Evolutionary conservation across 805 yeast genomes (phyloP).

Genomic region (Scheffersomyces ergatensis): DNA sequence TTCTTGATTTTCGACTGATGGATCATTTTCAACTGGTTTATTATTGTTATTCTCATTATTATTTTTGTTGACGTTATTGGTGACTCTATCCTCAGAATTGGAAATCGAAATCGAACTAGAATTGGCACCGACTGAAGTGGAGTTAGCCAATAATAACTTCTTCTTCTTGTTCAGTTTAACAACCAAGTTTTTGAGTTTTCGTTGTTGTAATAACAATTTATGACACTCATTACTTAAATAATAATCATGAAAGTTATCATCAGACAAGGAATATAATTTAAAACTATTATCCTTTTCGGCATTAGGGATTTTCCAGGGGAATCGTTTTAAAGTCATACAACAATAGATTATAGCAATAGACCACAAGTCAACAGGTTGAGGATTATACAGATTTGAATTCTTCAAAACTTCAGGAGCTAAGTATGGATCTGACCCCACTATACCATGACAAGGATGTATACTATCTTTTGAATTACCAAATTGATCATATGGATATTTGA

Average conservation of each 20-base stretch:
- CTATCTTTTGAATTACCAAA: slow-evolving; percentile 41
- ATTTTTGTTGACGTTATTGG: neutral
- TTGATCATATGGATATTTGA: slow-evolving; percentile 75
- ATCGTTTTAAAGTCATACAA: slow-evolving; percentile 87
- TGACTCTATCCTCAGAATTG: neutral
- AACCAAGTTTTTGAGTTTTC: slow-evolving; percentile 50
- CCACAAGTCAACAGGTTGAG: slow-evolving; percentile 94
- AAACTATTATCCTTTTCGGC: slow-evolving; percentile 72
- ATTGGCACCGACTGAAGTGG: neutral
- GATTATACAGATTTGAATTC: slow-evolving; percentile 62
- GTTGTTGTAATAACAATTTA: slow-evolving; percentile 56
- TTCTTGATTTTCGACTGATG: slow-evolving; percentile 3
- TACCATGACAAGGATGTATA: slow-evolving; percentile 76
- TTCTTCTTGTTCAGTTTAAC: slow-evolving; percentile 42
- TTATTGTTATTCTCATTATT: neutral
- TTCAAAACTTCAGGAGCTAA: slow-evolving; percentile 88
- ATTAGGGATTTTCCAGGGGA: slow-evolving; percentile 94
- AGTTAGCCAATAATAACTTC: slow-evolving; percentile 19
- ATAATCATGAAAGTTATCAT: slow-evolving; percentile 78
- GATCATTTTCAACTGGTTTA: slow-evolving; percentile 1
- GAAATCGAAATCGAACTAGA: neutral
- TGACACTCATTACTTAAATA: slow-evolving; percentile 69
- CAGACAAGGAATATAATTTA: slow-evolving; percentile 77
- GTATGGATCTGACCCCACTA: slow-evolving; percentile 85
- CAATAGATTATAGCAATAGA: slow-evolving; percentile 87